Base-by-base conservation (phyloP, 2,329 filamentous ascomycete species). In the Arthrobotrys sinensis region DNA sequence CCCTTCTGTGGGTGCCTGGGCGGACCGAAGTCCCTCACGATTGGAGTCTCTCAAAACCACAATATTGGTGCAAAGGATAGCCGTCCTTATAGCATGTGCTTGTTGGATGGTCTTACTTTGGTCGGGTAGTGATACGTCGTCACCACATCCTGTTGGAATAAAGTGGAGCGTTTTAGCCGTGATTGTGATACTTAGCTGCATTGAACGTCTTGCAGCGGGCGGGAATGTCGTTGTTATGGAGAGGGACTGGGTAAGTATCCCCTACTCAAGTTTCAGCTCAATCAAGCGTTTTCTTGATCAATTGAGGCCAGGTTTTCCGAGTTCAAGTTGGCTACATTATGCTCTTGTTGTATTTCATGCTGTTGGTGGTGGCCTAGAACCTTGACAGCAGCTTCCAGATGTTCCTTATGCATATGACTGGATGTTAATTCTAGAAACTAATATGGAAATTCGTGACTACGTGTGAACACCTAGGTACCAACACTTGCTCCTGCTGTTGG, bases 191-290 rank as follows among this genome's bases (percentile, higher is more conserved):
- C 81, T 86, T 7, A 85, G 85, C 1, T 85, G 86, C 57, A 55
- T 85, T 45, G 86, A 87, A 80, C 83, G 84, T 34, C 82, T 87
- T 1, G 85, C 84, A 78, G 83, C 84, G 1, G 84, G 83, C 5
- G 85, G 84, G 0, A 87, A 87, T 77, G 83, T 85, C 68, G 83
- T 87, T 3, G 85, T 85, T 0, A 86, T 87, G 84, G 86, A 87
- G 81, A 82, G 86, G 16, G 86, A 87, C 80, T 87, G 86, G 85
- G 83, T 86, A 71, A 62, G 65, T 53, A 43, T 16, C 16, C 36
- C 12, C 16, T 48, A 1, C 19, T 43, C 28, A n/a, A 43, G 28
- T 32, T 43, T 8, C 34, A 21, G 12, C 12, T 34, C 28, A 7
- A n/a, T 28, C 55, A n/a, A 16, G 40, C 28, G 12, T 45, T 7